Conservation (phyloP, 1,139 yeast genomes). For the Candida sojae region DNA sequence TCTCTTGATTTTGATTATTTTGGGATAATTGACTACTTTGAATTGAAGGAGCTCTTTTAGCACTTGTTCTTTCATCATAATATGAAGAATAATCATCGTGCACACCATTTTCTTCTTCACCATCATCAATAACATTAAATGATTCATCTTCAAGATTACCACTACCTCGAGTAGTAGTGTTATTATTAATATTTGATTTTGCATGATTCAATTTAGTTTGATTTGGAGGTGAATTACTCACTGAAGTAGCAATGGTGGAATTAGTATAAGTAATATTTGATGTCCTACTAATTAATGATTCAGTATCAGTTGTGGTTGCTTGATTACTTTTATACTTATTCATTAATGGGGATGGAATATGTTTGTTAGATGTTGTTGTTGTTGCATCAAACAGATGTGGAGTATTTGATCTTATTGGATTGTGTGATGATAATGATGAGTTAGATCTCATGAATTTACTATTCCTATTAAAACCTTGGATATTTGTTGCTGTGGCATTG, state of each 20-base stretch:
- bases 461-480: not conserved
- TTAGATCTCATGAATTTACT: not conserved
- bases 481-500: not conserved
- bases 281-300: not conserved
- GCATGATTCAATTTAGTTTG: too few species aligned
- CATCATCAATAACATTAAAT: too few species aligned
- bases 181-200: too few species aligned
- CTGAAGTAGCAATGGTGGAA: conserved; percentile 2
- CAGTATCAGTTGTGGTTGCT: not conserved
- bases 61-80: too few species aligned
- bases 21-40: too few species aligned
- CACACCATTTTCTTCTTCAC: too few species aligned
- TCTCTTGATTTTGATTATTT: not conserved
- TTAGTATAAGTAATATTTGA: not conserved
- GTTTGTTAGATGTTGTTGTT: not conserved
- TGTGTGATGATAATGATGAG: not conserved
- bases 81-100: too few species aligned
- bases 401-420: not conserved
- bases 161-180: too few species aligned
- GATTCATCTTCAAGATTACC: too few species aligned
- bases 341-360: not conserved
- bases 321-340: conserved; percentile 1
- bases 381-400: too few species aligned
- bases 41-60: too few species aligned
- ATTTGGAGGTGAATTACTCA: not conserved